phyloP scores from a whole-genome alignment of 495 filamentous ascomycete genomes.

The Tuber umbilicatum region DNA sequence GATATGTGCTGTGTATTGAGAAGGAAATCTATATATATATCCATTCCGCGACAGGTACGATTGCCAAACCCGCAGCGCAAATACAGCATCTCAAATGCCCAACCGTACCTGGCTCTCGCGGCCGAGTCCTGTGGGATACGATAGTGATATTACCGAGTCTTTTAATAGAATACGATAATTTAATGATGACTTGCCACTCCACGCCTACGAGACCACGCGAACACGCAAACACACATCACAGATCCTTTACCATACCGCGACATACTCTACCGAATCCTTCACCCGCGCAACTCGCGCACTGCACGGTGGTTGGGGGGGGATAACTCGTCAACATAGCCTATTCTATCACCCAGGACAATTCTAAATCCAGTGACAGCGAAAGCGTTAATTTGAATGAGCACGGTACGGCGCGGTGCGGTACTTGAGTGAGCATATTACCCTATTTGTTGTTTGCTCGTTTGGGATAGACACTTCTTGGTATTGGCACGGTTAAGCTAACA shows the following conservation, averaged over 20 bases:
- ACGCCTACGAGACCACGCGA: background rate
- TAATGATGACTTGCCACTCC: background rate
- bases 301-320: background rate
- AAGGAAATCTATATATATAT: background rate
- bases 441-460: background rate
- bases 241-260: background rate
- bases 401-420: background rate
- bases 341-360: background rate
- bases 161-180: background rate
- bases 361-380: background rate
- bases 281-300: background rate
- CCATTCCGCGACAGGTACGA: background rate
- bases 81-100: background rate
- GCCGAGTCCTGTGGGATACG: background rate
- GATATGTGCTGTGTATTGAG: background rate
- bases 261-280: background rate
- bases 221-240: background rate
- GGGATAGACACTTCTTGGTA: background rate
- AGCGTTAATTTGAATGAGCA: background rate
- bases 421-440: background rate
- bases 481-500: background rate
- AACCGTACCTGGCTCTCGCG: background rate
- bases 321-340: background rate
- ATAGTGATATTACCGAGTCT: background rate
- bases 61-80: background rate